Evolutionary conservation across 2,329 filamentous ascomycete species (phyloP).

Genomic region (Colletotrichum viniferum): DNA sequence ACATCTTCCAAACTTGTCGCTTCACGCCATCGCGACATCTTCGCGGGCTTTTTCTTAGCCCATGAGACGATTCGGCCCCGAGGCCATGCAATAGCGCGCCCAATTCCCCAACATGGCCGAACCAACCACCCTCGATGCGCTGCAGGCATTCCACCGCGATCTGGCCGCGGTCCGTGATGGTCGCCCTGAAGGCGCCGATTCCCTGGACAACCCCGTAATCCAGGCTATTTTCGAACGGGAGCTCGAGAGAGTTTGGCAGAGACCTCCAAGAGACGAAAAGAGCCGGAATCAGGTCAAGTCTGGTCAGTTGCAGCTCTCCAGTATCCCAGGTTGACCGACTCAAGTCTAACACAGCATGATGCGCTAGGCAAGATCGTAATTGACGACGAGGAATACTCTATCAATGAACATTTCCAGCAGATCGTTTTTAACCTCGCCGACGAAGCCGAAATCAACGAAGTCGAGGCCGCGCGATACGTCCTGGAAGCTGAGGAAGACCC

Average conservation of each 20-base stretch:
- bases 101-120: conserved; percentile 68
- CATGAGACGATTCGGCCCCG: conserved; percentile 10
- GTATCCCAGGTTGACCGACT: background rate
- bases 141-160: conserved; percentile 86
- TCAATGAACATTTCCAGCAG: conserved; percentile 90
- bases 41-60: conserved; percentile 10
- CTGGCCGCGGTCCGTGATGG: conserved; percentile 77
- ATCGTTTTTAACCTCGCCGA: conserved; percentile 82
- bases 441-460: conserved; percentile 87
- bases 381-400: conserved; percentile 72
- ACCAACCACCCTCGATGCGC: conserved; percentile 72
- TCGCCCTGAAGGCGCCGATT: conserved; percentile 62
- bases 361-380: conserved; percentile 74
- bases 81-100: conserved; percentile 51
- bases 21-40: conserved; percentile 11
- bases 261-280: conserved; percentile 73
- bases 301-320: conserved; percentile 50
- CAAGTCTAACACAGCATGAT: conserved; percentile 24
- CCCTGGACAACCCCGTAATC: conserved; percentile 73
- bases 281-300: conserved; percentile 75
- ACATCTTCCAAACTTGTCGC: background rate
- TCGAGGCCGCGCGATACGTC: conserved; percentile 79
- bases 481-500: conserved; percentile 75
- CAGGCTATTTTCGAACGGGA: conserved; percentile 73
- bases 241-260: conserved; percentile 76